These are phyloP conservation scores for Gremmenia infestans DNA, from an alignment of 2,329 filamentous ascomycete genomes.

Conservation along the genomic window DNA sequence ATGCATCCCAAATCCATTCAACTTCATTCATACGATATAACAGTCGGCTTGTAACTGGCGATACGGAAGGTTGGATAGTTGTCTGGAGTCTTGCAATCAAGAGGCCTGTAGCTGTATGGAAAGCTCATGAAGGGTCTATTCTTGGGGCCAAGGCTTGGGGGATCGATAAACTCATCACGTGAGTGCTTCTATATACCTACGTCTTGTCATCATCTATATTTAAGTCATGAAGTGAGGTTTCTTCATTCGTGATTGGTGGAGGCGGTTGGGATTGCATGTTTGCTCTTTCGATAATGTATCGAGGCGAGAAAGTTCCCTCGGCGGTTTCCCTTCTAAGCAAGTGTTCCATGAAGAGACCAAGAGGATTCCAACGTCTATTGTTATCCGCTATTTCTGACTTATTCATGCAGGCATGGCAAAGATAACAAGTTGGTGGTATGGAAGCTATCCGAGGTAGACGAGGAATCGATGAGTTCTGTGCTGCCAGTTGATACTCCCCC, in stretches of 20 bases:
- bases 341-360: neutral
- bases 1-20: constrained; percentile 73
- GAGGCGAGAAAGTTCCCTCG: too few relatives aligned
- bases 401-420: constrained; percentile 67
- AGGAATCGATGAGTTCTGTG: constrained; percentile 58
- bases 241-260: neutral
- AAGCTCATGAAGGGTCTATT: constrained; percentile 72
- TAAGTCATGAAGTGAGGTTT: neutral
- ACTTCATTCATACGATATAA: constrained; percentile 70
- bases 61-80: constrained; percentile 84
- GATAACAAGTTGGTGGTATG: constrained; percentile 85
- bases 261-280: constrained; percentile 4
- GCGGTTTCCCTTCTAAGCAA: neutral
- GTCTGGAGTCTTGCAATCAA: constrained; percentile 82
- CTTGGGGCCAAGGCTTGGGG: constrained; percentile 71
- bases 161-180: constrained; percentile 76
- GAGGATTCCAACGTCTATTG: neutral
- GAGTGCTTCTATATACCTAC: constrained; percentile 35
- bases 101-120: constrained; percentile 79
- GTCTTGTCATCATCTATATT: neutral
- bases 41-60: constrained; percentile 73
- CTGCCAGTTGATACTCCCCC: constrained; percentile 63
- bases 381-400: neutral
- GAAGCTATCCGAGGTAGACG: constrained; percentile 60
- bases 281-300: constrained; percentile 6